Evolutionary conservation across 1,284 basidiomycete species (phyloP), one percentile per base, ranked within the genome.

Genomic region (Malassezia japonica): DNA sequence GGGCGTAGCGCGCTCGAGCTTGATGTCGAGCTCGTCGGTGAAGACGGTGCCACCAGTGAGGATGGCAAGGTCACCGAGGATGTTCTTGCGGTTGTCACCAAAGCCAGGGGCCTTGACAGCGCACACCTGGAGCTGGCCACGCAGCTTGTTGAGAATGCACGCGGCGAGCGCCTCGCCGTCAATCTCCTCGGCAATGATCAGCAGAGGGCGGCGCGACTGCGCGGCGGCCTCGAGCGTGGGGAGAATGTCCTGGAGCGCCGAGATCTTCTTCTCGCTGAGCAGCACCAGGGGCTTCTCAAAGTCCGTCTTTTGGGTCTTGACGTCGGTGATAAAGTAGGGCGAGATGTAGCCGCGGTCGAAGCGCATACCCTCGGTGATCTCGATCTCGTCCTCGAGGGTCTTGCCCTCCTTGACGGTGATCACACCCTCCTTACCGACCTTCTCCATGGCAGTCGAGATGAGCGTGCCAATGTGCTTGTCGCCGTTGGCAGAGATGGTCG

Each of bases 371-470:
- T 98, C 92, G 27, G 92, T 96, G 73, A 98, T 91, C 76, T 98
- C 92, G 73, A 96, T 96, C 78, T 95, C 75, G 74, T 98, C 92
- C 68, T 95, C 89, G 62, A 92, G 92, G 12, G 92, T 96, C 61
- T 85, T 83, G 49, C 92, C 92, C 77, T 96, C 92, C 80, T 94
- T 95, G 75, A 98, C 91, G 56, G 92, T 98, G 79, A 98, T 96
- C 74, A 96, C 92, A 75, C 92, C 92, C 77, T 98, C 92, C 79
- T 95, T 95, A 74, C 92, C 92, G 58, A 96, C 92, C 77, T 95
- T 95, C 78, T 96, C 92, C 92, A 96, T 96, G 2, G 92, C 92
- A 72, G 90, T 88, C n/a, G 92, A 90, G 75, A 96, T 96, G 70
- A 98, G 82, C 75, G 85, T 83, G 48, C 92, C 92, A 63, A 98